A percentile compares a stretch with the other conserved stretches of the same genome.
Conservation (phyloP, 208 protist genomes). For the Angomonas ambiguus region DNA sequence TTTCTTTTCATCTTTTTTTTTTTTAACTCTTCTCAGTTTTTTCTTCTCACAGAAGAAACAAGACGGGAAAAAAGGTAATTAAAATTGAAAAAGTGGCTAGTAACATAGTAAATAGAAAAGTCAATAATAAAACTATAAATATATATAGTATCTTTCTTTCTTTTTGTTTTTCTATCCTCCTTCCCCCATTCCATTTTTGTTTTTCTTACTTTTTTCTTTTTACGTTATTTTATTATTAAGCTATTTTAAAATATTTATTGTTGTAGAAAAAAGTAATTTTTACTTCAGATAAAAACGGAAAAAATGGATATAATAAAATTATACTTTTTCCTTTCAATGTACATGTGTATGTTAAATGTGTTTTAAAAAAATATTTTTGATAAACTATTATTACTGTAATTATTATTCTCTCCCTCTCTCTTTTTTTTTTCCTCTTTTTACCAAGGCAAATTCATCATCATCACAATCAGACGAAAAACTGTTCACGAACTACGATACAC, state of each 20-base stretch:
- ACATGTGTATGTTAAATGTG: constrained; percentile 3
- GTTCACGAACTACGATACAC: too few relatives aligned
- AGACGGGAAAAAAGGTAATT: too few relatives aligned
- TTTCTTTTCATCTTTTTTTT: constrained; percentile 12
- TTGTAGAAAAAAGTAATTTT: constrained; percentile 4
- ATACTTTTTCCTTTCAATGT: not conserved
- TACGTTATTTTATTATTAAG: constrained; percentile 11
- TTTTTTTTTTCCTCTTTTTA: constrained; percentile 2
- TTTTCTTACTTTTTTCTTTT: not conserved
- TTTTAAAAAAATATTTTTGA: constrained; percentile 5
- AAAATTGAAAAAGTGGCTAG: not conserved
- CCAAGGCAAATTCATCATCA: not conserved
- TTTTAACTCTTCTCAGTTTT: constrained; percentile 11
- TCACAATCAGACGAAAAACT: not conserved
- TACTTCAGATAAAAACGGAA: too few relatives aligned
- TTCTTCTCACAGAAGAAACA: constrained; percentile 9
- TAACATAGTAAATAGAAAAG: not conserved
- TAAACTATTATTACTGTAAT: constrained; percentile 2
- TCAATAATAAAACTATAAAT: constrained; percentile 4
- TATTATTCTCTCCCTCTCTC: not conserved
- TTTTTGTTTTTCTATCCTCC: constrained; percentile 12
- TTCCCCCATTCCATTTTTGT: not conserved
- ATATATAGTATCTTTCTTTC: not conserved
- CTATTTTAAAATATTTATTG: constrained; percentile 7
- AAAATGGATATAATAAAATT: not conserved